A percentile compares a stretch with the other conserved stretches of the same genome.
phyloP scores from a whole-genome alignment of 78 protist species.

The Dictyostelium purpureum region DNA sequence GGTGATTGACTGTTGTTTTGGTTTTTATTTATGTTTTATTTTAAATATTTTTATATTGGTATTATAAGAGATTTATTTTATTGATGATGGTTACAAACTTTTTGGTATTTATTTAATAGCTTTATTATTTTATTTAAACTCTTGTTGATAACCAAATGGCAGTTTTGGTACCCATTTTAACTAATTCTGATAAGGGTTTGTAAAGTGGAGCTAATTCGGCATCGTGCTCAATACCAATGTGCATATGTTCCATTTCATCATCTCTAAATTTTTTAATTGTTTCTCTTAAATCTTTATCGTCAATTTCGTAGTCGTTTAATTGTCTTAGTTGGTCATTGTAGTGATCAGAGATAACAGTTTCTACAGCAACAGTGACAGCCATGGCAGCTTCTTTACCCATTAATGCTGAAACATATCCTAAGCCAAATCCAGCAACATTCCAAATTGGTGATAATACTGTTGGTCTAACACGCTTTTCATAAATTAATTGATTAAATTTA shows the following conservation, averaged over 20 bases:
- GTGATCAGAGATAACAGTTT: constrained; percentile 87
- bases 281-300: constrained; percentile 52
- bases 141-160: constrained; percentile 78
- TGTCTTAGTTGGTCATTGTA: constrained; percentile 89
- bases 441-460: constrained; percentile 85
- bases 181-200: constrained; percentile 62
- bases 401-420: constrained; percentile 84
- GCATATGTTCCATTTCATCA: constrained; percentile 88
- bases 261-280: constrained; percentile 84
- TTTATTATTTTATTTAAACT: constrained; percentile 17
- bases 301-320: constrained; percentile 35
- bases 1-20: too few species aligned
- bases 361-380: constrained; percentile 91
- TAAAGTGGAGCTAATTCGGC: constrained; percentile 83
- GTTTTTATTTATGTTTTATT: too few species aligned
- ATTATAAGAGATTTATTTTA: too few species aligned
- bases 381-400: constrained; percentile 92
- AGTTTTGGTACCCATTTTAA: constrained; percentile 72
- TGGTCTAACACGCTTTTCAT: constrained; percentile 86
- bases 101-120: too few species aligned
- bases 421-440: constrained; percentile 84
- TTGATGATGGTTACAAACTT: too few species aligned
- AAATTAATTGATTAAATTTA: constrained; percentile 70
- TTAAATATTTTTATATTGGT: too few species aligned
- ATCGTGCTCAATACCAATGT: constrained; percentile 81